Evolutionary conservation across 768 basidiomycete genomes (phyloP).

Genomic region (Dictyophora rubrovolvata): DNA sequence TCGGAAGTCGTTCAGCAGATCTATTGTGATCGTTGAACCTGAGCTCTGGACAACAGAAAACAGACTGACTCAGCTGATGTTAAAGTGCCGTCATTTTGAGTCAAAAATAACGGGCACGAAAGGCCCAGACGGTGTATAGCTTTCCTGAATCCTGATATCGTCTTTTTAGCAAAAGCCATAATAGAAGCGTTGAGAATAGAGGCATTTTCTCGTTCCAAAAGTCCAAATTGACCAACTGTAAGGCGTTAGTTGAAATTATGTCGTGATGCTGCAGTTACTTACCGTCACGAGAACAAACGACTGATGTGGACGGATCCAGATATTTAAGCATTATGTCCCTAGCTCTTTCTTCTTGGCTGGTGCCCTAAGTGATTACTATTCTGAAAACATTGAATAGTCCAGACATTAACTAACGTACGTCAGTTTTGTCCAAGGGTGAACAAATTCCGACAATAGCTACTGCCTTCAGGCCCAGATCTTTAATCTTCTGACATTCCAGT

Average conservation of each 20-base stretch:
- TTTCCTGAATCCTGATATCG: constrained; percentile 42
- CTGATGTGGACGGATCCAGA: constrained; percentile 29
- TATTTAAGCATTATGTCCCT: constrained; percentile 31
- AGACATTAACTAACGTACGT: neutral
- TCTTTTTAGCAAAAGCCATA: constrained; percentile 45
- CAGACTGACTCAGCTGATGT: constrained; percentile 37
- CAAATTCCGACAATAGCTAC: constrained; percentile 10
- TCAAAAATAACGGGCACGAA: constrained; percentile 33
- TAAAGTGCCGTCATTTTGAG: constrained; percentile 43
- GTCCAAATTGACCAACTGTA: constrained; percentile 44
- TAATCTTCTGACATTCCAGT: constrained; percentile 32
- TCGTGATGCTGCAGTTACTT: constrained; percentile 7
- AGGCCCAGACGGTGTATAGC: constrained; percentile 36
- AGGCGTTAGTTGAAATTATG: neutral
- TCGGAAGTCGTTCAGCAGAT: constrained; percentile 43
- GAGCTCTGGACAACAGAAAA: neutral
- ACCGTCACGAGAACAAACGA: constrained; percentile 45
- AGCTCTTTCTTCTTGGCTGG: constrained; percentile 37
- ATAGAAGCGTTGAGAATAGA: constrained; percentile 59
- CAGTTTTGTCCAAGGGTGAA: constrained; percentile 6
- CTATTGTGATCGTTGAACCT: neutral
- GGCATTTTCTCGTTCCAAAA: constrained; percentile 59
- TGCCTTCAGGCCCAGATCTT: constrained; percentile 18
- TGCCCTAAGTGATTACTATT: constrained; percentile 14
- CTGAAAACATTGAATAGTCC: neutral